These are phyloP conservation scores for Dothiorella sarmentorum DNA, from an alignment of 2,329 filamentous ascomycete species.

Conservation along the genomic window DNA sequence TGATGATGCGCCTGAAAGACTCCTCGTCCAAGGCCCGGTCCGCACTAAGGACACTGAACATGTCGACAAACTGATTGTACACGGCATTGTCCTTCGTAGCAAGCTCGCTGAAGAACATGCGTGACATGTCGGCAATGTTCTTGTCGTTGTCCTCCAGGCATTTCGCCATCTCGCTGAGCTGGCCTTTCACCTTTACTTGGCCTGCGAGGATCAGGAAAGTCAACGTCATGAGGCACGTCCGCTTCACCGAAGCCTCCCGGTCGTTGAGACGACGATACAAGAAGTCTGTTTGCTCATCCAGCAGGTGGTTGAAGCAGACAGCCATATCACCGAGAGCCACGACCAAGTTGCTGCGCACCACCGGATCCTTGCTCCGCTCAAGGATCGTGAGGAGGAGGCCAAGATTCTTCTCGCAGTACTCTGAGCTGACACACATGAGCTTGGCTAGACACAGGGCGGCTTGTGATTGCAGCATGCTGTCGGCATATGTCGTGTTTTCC, in stretches of 20 bases:
- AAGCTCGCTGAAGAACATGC: conserved; percentile 98
- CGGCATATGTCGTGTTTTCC: conserved; percentile 88
- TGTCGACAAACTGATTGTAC: conserved; percentile 99
- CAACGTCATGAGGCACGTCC: conserved; percentile 96
- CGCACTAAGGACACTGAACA: conserved; percentile 89
- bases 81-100: conserved; percentile 98
- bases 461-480: conserved; percentile 85
- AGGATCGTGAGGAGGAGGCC: conserved; percentile 96
- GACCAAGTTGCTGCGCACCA: conserved; percentile 91
- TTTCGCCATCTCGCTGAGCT: conserved; percentile 98
- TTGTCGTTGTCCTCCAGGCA: conserved; percentile 96
- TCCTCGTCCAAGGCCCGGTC: conserved; percentile 80
- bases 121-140: conserved; percentile 84
- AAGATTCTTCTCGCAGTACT: conserved; percentile 93
- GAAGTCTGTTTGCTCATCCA: conserved; percentile 99
- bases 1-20: conserved; percentile 78
- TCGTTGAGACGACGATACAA: conserved; percentile 91
- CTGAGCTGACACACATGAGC: conserved; percentile 95
- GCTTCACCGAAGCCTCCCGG: conserved; percentile 82
- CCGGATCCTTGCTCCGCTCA: conserved; percentile 87
- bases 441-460: conserved; percentile 94
- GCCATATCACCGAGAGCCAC: conserved; percentile 98
- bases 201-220: conserved; percentile 96
- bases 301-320: conserved; percentile 98
- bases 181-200: conserved; percentile 98